Conservation (phyloP, 139 green algal genomes). For the Picochlorum sp. region DNA sequence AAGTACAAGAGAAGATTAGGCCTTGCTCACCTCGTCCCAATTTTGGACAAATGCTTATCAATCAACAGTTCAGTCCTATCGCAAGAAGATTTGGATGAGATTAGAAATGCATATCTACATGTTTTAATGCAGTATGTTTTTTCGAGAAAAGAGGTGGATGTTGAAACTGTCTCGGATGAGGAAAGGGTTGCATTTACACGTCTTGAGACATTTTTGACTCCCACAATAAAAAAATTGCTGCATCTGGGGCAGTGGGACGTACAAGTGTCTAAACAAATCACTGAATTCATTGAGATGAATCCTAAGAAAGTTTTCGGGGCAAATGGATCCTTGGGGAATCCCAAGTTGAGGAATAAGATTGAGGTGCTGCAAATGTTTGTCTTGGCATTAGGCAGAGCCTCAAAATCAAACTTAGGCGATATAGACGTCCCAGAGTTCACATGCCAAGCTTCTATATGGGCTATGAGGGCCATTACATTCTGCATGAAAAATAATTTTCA, state of each 20-base stretch:
- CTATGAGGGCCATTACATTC: no score
- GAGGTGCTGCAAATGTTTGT: background rate
- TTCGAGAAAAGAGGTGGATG: no score
- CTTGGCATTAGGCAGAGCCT: no score
- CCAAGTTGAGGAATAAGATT: constrained; percentile 19
- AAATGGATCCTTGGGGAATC: constrained; percentile 25
- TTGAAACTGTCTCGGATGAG: no score
- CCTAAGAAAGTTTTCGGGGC: constrained; percentile 10
- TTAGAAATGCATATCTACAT: no score
- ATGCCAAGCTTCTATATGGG: no score
- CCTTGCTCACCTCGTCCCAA: background rate
- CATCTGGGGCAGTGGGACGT: constrained; percentile 18
- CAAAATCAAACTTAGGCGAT: constrained; percentile 2
- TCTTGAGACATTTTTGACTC: background rate
- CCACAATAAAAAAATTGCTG: constrained; percentile 26
- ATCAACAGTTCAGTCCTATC: background rate
- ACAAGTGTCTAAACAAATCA: no score
- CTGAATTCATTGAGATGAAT: background rate
- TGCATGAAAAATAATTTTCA: no score
- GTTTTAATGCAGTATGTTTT: no score
- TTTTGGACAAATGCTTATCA: background rate
- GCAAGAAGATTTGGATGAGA: background rate
- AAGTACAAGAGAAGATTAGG: constrained; percentile 1
- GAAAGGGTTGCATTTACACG: no score
- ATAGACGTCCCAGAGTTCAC: no score